Evolutionary conservation across 371 early-diverging fungal species (phyloP).

Genomic region (Mucor plumbeus): DNA sequence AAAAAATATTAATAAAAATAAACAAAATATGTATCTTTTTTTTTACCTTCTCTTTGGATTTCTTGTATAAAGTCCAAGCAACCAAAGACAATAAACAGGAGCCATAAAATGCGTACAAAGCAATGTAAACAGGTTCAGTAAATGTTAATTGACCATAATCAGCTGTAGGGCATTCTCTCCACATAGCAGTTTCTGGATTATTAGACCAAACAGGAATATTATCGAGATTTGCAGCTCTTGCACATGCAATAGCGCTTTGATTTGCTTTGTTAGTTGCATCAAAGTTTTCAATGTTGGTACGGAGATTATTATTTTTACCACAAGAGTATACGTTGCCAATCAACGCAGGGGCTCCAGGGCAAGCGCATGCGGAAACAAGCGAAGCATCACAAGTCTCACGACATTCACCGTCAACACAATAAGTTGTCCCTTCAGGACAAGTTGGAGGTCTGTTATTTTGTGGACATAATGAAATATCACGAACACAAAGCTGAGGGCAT

Average conservation of each 20-base stretch:
- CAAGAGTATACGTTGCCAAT: conserved; percentile 38
- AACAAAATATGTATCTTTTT: background rate
- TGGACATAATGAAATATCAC: conserved; percentile 51
- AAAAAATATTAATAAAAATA: background rate
- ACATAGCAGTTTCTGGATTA: conserved; percentile 42
- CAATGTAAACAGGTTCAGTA: conserved; percentile 52
- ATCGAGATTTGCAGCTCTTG: conserved; percentile 29
- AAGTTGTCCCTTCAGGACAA: conserved; percentile 50
- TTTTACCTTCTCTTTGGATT: conserved; percentile 31
- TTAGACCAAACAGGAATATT: conserved; percentile 46
- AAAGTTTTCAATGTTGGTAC: conserved; percentile 48
- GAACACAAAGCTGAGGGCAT: conserved; percentile 60
- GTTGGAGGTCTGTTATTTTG: conserved; percentile 11
- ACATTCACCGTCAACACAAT: conserved; percentile 61
- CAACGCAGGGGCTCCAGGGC: conserved; percentile 46
- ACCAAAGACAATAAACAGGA: conserved; percentile 62
- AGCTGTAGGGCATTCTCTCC: conserved; percentile 60
- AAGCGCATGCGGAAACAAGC: conserved; percentile 42
- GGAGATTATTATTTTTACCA: conserved; percentile 3
- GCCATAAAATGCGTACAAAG: conserved; percentile 59
- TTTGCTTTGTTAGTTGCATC: conserved; percentile 45
- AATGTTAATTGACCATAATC: conserved; percentile 50
- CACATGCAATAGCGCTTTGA: conserved; percentile 51
- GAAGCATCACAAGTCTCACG: conserved; percentile 37
- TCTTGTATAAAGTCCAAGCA: conserved; percentile 67